Evolutionary conservation across 805 yeast genomes (phyloP).

Genomic region (Nakazawaea sp.): DNA sequence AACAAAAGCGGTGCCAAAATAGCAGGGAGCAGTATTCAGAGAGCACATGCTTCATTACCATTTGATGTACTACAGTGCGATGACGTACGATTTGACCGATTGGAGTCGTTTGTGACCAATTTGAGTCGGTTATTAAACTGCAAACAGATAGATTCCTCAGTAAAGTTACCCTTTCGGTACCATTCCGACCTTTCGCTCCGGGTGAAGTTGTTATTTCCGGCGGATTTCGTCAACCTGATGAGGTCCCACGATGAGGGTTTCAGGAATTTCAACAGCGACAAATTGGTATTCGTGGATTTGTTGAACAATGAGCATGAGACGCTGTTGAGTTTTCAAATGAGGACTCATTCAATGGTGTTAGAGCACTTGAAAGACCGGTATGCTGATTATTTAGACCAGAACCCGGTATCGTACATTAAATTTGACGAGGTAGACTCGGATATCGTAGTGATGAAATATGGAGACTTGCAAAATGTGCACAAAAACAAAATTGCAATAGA

Average conservation of each 20-base stretch:
- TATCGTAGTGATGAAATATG: neutral
- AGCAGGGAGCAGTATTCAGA: no score
- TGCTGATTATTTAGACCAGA: neutral
- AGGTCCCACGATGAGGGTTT: neutral
- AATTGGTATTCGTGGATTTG: neutral
- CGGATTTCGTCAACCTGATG: neutral
- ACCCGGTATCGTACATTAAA: neutral
- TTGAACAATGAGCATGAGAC: neutral
- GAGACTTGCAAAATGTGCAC: neutral
- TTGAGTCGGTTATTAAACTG: conserved; percentile 2
- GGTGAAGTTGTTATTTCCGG: no score
- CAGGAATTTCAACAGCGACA: neutral
- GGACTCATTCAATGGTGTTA: neutral
- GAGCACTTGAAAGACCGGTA: neutral
- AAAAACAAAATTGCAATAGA: neutral
- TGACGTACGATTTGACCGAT: conserved; percentile 1
- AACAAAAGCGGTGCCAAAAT: no score
- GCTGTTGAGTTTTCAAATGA: neutral
- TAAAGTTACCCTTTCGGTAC: neutral
- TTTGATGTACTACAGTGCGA: conserved; percentile 1
- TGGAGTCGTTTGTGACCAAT: conserved; percentile 1
- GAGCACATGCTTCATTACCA: neutral
- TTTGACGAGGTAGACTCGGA: neutral
- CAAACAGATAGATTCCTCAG: neutral
- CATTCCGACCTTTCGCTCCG: no score